Evolutionary conservation across 495 filamentous ascomycete genomes (phyloP).

Genomic region (Penicillium daleae): DNA sequence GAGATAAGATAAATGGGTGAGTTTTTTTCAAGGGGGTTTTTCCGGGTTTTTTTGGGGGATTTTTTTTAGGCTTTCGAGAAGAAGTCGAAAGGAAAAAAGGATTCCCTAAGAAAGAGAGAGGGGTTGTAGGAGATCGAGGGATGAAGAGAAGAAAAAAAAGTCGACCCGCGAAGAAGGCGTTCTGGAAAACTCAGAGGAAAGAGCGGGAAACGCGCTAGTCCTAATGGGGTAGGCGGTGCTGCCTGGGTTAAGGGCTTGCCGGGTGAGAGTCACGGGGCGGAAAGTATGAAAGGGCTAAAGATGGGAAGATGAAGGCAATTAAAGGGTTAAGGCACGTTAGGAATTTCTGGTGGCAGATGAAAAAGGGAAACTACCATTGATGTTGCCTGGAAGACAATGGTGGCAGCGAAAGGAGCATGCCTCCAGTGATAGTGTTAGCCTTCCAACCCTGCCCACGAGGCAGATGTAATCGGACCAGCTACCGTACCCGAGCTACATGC

Average conservation of each 20-base stretch:
- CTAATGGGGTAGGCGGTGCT: slow-evolving; percentile 15
- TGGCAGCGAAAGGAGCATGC: background rate
- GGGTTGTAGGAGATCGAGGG: slow-evolving; percentile 42
- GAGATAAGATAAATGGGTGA: slow-evolving; percentile 38
- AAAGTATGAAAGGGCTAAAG: background rate
- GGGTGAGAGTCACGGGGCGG: slow-evolving; percentile 11
- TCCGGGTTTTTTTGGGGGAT: slow-evolving; percentile 46
- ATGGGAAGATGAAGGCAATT: background rate
- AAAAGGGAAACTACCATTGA: background rate
- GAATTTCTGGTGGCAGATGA: background rate
- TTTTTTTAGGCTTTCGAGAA: slow-evolving; percentile 53
- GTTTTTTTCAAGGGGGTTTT: slow-evolving; percentile 34
- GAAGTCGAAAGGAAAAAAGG: slow-evolving; percentile 44
- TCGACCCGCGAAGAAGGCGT: slow-evolving; percentile 46
- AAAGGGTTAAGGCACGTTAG: background rate
- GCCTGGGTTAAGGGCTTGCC: slow-evolving; percentile 32
- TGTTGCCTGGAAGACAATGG: background rate
- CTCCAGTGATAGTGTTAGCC: background rate
- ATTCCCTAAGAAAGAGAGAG: slow-evolving; percentile 46
- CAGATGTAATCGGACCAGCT: background rate
- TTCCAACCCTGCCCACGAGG: background rate
- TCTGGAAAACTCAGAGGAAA: slow-evolving; percentile 45
- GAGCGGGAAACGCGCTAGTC: slow-evolving; percentile 32
- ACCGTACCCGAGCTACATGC: background rate
- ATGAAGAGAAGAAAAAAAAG: slow-evolving; percentile 39